Percentiles rank a stretch among this genome's conserved stretches.
phyloP scores from a whole-genome alignment of 768 basidiomycete genomes.

The Erythrobasidium yunnanense region DNA sequence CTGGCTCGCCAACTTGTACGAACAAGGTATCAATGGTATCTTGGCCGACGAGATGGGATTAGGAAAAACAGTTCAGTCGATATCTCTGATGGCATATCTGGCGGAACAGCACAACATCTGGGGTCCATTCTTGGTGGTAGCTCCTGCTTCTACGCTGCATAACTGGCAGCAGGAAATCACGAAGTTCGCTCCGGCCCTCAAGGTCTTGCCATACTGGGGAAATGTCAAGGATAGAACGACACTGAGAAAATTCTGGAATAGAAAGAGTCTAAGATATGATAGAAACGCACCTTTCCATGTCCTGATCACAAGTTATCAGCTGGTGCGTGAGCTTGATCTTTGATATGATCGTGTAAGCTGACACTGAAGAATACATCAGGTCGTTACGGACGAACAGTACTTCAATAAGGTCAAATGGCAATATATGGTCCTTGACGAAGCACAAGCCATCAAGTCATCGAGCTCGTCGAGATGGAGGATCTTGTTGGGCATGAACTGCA shows the following conservation, averaged over 20 bases:
- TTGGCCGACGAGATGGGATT: slow-evolving; percentile 86
- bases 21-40: slow-evolving; percentile 98
- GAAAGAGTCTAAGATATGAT: slow-evolving; percentile 89
- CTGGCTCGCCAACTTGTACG: slow-evolving; percentile 93
- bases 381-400: slow-evolving; percentile 93
- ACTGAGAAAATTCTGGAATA: slow-evolving; percentile 92
- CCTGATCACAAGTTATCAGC: slow-evolving; percentile 89
- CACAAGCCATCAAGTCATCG: slow-evolving; percentile 98
- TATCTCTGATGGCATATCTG: slow-evolving; percentile 85
- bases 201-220: slow-evolving; percentile 96
- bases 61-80: slow-evolving; percentile 78
- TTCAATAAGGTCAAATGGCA: slow-evolving; percentile 98
- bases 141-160: slow-evolving; percentile 90
- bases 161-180: slow-evolving; percentile 99
- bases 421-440: slow-evolving; percentile 99
- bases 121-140: slow-evolving; percentile 97
- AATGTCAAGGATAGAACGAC: slow-evolving; percentile 90
- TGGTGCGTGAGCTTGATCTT: slow-evolving; percentile 49
- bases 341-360: neutral
- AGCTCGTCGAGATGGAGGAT: slow-evolving; percentile 95
- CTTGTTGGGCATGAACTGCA: slow-evolving; percentile 83
- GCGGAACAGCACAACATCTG: slow-evolving; percentile 96
- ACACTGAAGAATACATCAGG: slow-evolving; percentile 46
- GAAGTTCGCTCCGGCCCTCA: slow-evolving; percentile 83
- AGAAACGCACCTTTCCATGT: slow-evolving; percentile 93